Base-by-base conservation (phyloP, 2,329 filamentous ascomycete species). In the Gliomastix tumulicola region DNA sequence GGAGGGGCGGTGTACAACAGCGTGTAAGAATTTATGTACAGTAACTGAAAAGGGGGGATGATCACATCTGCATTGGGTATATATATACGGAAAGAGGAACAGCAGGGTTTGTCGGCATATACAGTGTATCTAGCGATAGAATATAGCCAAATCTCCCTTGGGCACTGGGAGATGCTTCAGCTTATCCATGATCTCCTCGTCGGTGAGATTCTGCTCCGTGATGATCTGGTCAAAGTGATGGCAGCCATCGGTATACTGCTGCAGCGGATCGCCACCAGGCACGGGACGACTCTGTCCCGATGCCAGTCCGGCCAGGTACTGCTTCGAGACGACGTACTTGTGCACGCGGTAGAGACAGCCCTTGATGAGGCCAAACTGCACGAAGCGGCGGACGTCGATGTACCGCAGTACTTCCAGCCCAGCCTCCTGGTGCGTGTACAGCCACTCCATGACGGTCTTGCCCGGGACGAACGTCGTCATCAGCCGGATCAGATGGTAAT, bases 321-420 rank as follows among this genome's bases (percentile, higher is more conserved):
- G 73, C 50, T 77, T 78, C 5, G 74, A 79, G 2, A 94, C 76
- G 20, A 88, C 84, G 55, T 94, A 94, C 57, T 92, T 94, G 63
- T 97, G 88, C 28, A 96, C 82, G 22, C 92, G 79, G 59, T 96
- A 96, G 18, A 98, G 64, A 47, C 94, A 85, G 13, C 90, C 89
- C 62, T 97, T 97, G 57, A 97, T 94, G 41, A 96, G 76, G 39
- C 90, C 92, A 52, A 97, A 98, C 41, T 94, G 94, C 44, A 97
- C 87, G 44, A 98, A 82, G 20, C 92, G 82, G 11, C 92, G 79
- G 38, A 96, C 79, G 56, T 98, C 92, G 39, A 98, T 79, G 51
- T 82, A 82, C 11, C 74, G 68, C 8, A 96, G 70, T 27, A 84
- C 71, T 40, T 79, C 71, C 42, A 81, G 69, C 1, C 76, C 77